Base-by-base conservation (phyloP, 2,329 filamentous ascomycete species). In the Raffaelea albimanens region DNA sequence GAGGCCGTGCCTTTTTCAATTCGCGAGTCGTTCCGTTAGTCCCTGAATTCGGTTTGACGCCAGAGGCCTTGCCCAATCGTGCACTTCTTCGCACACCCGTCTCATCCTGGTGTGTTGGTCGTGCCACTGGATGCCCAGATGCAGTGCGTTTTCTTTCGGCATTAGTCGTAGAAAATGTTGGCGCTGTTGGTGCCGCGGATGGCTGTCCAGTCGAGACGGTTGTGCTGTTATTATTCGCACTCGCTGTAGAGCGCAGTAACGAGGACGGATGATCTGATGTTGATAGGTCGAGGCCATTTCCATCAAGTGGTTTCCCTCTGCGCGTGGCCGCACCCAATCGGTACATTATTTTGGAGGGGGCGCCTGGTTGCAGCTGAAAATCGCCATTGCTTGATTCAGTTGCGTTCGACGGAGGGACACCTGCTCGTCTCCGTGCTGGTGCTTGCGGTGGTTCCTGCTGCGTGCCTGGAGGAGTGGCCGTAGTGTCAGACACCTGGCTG, bases 111-210 rank as follows among this genome's bases (percentile, higher is more conserved):
- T 76, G 76, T 56, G 62, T 57, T 46, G 68, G 73, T 53, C 65
- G 68, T 43, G 64, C 76, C 43, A 76, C 77, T 14, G 75, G 76
- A 56, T 95, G 87, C 4, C 91, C 91, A 38, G 91, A 95, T n/a
- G 95, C 78, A 1, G 89, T 96, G 56, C 91, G 81, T 67, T 96
- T 97, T 62, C 89, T 80, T 51, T 90, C 86, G 14, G 72, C 66
- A 4, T 68, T 70, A 19, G 72, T 62, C 16, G 63, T 52, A 52
- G 70, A 55, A 53, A 66, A 46, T 40, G 52, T 60, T 18, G 69
- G 58, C 48, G 68, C 23, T 10, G 46, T 16, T 11, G 36, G n/a
- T 5, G 39, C 23, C 23, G 45, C 18, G 3, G 39, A 19, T 13
- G 22, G 19, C 2, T 45, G 16, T 11, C 41, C 44, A 3, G 40